Evolutionary conservation across 2,329 filamentous ascomycete genomes (phyloP).

Genomic region (Alternaria sp.): DNA sequence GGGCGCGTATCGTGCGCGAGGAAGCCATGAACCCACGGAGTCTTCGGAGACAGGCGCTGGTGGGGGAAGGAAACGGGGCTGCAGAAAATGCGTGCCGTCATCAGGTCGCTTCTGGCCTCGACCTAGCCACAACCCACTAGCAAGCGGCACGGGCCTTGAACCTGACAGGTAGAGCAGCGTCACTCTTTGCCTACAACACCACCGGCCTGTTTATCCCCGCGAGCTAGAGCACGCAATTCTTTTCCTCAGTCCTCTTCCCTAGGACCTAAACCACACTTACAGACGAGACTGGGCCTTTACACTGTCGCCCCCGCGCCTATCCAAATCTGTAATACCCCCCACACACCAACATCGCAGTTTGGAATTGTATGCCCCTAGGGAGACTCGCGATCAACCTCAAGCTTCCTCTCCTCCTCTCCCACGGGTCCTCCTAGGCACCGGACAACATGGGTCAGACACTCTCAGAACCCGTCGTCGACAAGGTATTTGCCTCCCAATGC

Average conservation of each 20-base stretch:
- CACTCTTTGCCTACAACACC: conserved; percentile 32
- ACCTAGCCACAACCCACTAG: conserved; percentile 21
- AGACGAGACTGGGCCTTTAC: conserved; percentile 10
- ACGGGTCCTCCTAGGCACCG: conserved; percentile 42
- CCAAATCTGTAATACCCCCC: conserved; percentile 34
- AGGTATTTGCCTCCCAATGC: conserved; percentile 70
- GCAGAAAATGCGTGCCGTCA: conserved; percentile 36
- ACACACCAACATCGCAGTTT: conserved; percentile 37
- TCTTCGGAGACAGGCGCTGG: conserved; percentile 14
- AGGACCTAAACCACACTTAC: conserved; percentile 1
- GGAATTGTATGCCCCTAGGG: conserved; percentile 48
- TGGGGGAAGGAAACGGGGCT: conserved; percentile 18
- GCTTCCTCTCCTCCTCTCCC: conserved; percentile 32
- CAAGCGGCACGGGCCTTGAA: conserved; percentile 15
- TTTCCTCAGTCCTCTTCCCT: conserved; percentile 7
- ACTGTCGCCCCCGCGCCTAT: conserved; percentile 14
- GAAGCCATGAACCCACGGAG: conserved; percentile 7
- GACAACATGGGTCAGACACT: conserved; percentile 93
- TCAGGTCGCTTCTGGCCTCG: conserved; percentile 20
- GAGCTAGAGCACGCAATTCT: conserved; percentile 35
- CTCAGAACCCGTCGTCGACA: conserved; percentile 98
- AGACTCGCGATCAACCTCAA: conserved; percentile 32
- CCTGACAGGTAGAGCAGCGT: conserved; percentile 24
- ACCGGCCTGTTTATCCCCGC: conserved; percentile 29
- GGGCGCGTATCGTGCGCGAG: conserved; percentile 14